Evolutionary conservation across 768 basidiomycete species (phyloP).

Genomic region (Pleurotus platypus): DNA sequence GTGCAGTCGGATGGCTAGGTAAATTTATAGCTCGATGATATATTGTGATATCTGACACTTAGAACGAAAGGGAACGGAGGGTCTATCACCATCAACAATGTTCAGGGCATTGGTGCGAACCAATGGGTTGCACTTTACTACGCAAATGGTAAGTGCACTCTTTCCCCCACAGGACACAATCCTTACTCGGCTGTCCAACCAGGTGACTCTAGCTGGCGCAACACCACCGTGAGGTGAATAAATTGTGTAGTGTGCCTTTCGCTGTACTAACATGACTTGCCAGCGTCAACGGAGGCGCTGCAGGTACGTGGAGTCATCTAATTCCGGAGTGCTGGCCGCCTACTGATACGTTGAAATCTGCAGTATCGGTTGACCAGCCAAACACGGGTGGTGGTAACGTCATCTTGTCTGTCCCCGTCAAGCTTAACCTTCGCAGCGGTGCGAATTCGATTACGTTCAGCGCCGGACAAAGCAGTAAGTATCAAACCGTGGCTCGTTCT

Average conservation of each 20-base stretch:
- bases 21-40: slow-evolving; percentile 7
- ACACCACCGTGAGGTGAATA: slow-evolving; percentile 52
- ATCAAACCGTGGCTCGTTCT: neutral
- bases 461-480: slow-evolving; percentile 48
- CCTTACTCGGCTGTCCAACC: neutral
- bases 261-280: neutral
- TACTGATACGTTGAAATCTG: neutral
- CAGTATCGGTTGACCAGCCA: slow-evolving; percentile 52
- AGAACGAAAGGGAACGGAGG: slow-evolving; percentile 47
- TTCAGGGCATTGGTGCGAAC: slow-evolving; percentile 47
- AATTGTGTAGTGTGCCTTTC: neutral
- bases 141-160: slow-evolving; percentile 40
- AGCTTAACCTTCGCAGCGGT: slow-evolving; percentile 44
- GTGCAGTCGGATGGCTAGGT: slow-evolving; percentile 56
- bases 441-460: slow-evolving; percentile 50
- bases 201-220: slow-evolving; percentile 56
- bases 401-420: slow-evolving; percentile 53
- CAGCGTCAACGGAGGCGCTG: slow-evolving; percentile 57
- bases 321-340: too few species aligned
- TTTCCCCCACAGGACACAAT: neutral
- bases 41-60: neutral
- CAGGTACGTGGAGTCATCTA: neutral
- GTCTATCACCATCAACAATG: slow-evolving; percentile 49
- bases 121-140: slow-evolving; percentile 65
- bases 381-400: slow-evolving; percentile 52